A percentile compares a stretch with the other conserved stretches of the same genome.
Evolutionary conservation across 2,329 filamentous ascomycete genomes (phyloP).

Genomic region (Fusarium sublunatum): DNA sequence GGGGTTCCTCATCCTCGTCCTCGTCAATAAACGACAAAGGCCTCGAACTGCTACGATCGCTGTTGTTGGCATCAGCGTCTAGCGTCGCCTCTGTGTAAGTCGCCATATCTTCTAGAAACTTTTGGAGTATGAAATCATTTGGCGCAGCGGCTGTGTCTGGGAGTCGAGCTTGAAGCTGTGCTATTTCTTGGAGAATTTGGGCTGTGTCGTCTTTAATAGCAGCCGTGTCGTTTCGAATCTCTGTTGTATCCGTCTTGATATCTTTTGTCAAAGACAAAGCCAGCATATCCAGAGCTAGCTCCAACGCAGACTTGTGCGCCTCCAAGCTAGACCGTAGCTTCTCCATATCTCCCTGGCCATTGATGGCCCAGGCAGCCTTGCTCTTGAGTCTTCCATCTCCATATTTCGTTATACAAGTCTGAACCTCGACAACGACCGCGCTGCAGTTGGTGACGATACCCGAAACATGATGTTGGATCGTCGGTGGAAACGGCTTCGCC

Average conservation of each 20-base stretch:
- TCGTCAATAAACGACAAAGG: not conserved
- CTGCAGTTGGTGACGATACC: constrained; percentile 10
- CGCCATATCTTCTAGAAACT: constrained; percentile 23
- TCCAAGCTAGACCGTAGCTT: constrained; percentile 19
- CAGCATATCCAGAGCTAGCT: constrained; percentile 17
- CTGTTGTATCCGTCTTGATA: constrained; percentile 3
- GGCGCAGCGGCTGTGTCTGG: not conserved
- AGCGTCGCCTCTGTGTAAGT: constrained; percentile 13
- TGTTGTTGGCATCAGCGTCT: not conserved
- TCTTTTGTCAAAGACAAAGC: not conserved
- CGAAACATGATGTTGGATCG: constrained; percentile 6
- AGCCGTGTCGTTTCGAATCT: constrained; percentile 10
- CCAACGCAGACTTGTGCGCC: constrained; percentile 23
- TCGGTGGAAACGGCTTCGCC: constrained; percentile 1
- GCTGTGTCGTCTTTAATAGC: constrained; percentile 13
- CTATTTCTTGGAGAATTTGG: constrained; percentile 20
- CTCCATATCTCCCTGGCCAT: constrained; percentile 22
- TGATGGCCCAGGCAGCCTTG: not conserved
- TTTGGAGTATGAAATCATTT: constrained; percentile 15
- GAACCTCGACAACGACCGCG: constrained; percentile 5
- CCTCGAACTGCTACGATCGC: not conserved
- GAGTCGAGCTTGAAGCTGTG: constrained; percentile 1
- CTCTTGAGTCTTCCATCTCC: constrained; percentile 1
- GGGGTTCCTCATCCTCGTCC: not conserved
- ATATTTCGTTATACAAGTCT: constrained; percentile 15